phyloP scores from a whole-genome alignment of 2,329 filamentous ascomycete species.

The Zasmidium angulare region DNA sequence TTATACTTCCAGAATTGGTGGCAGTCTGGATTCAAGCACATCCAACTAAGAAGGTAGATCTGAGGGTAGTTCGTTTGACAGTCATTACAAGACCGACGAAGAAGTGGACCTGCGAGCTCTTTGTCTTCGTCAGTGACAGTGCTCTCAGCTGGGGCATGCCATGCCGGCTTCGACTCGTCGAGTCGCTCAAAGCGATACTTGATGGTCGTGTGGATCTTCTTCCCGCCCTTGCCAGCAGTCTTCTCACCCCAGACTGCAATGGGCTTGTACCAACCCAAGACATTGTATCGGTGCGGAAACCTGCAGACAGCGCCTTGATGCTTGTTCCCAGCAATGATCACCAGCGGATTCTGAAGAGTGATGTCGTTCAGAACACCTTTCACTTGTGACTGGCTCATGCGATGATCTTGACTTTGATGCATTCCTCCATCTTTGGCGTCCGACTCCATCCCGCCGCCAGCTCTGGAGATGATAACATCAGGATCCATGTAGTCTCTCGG shows the following conservation, averaged over 20 bases:
- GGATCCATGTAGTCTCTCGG: conserved; percentile 58
- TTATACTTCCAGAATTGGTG: conserved; percentile 53
- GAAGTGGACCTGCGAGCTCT: conserved; percentile 4
- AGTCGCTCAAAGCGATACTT: conserved; percentile 68
- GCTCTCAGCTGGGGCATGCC: conserved; percentile 30
- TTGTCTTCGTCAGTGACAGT: conserved; percentile 11
- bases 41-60: conserved; percentile 53
- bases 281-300: conserved; percentile 60
- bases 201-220: conserved; percentile 40
- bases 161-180: conserved; percentile 51
- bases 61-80: conserved; percentile 38
- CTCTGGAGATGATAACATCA: conserved; percentile 63
- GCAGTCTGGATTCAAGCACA: conserved; percentile 59
- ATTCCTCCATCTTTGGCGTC: conserved; percentile 50
- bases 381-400: conserved; percentile 37
- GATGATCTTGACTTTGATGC: conserved; percentile 49
- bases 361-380: conserved; percentile 49
- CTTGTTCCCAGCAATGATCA: conserved; percentile 50
- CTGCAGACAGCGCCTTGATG: conserved; percentile 51
- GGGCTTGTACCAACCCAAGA: conserved; percentile 68
- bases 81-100: conserved; percentile 35
- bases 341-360: conserved; percentile 51
- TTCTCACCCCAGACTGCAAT: conserved; percentile 69
- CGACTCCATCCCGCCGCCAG: conserved; percentile 56
- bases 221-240: conserved; percentile 35